Base-by-base conservation (phyloP, 1,284 basidiomycete species). In the Trichosporon sp. region DNA sequence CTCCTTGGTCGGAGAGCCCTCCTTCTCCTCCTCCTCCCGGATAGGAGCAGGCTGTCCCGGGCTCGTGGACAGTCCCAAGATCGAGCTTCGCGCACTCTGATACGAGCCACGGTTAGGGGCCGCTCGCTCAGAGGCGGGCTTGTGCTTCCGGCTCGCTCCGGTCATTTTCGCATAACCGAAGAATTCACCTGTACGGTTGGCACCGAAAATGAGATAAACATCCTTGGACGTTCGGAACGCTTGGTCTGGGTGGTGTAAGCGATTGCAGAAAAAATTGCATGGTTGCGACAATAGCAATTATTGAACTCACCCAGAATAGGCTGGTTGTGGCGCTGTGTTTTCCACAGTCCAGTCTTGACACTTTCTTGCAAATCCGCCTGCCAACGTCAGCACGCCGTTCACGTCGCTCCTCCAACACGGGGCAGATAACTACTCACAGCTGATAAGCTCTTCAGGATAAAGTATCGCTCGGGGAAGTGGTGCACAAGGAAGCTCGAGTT, bases 281-380 rank as follows among this genome's bases (percentile, higher is more conserved):
- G 40, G 4, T 19, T 11, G 34, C 23, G n/a, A 21, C 7, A 16
- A 13, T 25, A 19, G 0, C 25, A 21, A 6, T 3, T 4, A 8
- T 6, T 3, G n/a, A 1, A 71, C 67, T 37, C 40, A 73, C 74
- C 70, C 3, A 94, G 82, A 49, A 92, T 86, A 4, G 85, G 85
- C 78, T 97, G 94, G 73, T 97, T 98, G 81, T 98, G 95, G 64
- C 85, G 85, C 78, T 98, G 95, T 0, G 95, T 98, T 34, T 90
- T 89, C 95, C 95, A 98, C 0, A 89, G 69, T 1, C 91, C 89
- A 8, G 85, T 86, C 75, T 89, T 82, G n/a, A 93, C 87, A 70
- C 91, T 93, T 27, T 90, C 82, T 70, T 94, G 89, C 70, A 97
- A 82, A 76, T 96, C 92, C 68, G 85, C 85, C 88, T 92, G 72